phyloP scores from a whole-genome alignment of 139 green algal genomes.

The Nannochloris sp. region DNA sequence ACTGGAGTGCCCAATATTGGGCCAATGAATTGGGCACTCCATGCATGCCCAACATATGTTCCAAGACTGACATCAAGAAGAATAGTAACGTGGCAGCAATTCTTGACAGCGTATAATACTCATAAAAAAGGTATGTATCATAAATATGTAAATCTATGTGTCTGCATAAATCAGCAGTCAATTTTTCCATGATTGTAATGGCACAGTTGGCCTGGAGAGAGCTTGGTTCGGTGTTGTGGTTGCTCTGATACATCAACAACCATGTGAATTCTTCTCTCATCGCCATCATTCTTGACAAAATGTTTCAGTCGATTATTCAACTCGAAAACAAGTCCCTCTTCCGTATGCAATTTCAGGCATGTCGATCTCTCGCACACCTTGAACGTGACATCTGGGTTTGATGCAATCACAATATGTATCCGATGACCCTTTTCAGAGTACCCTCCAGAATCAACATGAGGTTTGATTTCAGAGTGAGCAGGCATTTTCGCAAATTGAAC shows the following conservation, averaged over 20 bases:
- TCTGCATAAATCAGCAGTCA: background rate
- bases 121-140: too few relatives aligned
- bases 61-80: too few relatives aligned
- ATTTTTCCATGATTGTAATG: slow-evolving; percentile 21
- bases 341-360: slow-evolving; percentile 36
- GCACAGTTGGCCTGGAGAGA: slow-evolving; percentile 40
- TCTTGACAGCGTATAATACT: too few relatives aligned
- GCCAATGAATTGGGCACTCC: too few relatives aligned
- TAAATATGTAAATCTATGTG: too few relatives aligned
- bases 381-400: slow-evolving; percentile 3
- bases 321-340: slow-evolving; percentile 59
- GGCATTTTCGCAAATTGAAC: slow-evolving; percentile 60
- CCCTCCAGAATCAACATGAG: slow-evolving; percentile 50
- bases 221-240: slow-evolving; percentile 9
- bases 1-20: too few relatives aligned
- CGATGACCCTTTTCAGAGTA: slow-evolving; percentile 49
- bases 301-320: slow-evolving; percentile 53
- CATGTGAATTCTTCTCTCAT: slow-evolving; percentile 41
- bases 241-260: slow-evolving; percentile 49
- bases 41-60: too few relatives aligned
- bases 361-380: slow-evolving; percentile 5
- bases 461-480: slow-evolving; percentile 29
- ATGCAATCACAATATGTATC: slow-evolving; percentile 42
- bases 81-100: too few relatives aligned
- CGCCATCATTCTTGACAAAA: slow-evolving; percentile 28